phyloP scores from a whole-genome alignment of 768 basidiomycete genomes.

The Daedaleopsis sinensis region DNA sequence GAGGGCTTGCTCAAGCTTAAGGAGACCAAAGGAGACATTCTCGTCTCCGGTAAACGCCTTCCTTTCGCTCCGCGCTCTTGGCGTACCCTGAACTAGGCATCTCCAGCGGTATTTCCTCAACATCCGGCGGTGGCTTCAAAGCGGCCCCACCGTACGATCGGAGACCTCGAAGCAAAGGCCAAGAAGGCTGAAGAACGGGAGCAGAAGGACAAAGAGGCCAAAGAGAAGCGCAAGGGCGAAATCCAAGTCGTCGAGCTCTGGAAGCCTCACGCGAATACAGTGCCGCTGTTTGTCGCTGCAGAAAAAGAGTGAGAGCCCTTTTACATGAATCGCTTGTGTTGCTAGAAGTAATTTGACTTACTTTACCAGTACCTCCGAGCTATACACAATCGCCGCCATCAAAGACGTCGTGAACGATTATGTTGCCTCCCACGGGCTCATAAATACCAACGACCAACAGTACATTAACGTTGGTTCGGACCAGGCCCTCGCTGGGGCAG shows the following conservation, averaged over 20 bases:
- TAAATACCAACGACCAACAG: constrained; percentile 66
- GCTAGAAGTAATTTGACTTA: not conserved
- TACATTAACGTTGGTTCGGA: constrained; percentile 69
- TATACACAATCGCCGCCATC: constrained; percentile 63
- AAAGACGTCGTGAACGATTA: constrained; percentile 63
- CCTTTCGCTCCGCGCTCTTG: not conserved
- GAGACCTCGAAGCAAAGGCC: constrained; percentile 64
- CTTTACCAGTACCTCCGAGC: constrained; percentile 45
- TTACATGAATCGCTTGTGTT: not conserved
- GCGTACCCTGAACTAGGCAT: constrained; percentile 1
- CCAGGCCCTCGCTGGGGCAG: constrained; percentile 31
- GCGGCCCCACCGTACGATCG: constrained; percentile 55
- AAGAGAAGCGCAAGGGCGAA: constrained; percentile 46
- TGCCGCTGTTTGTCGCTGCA: constrained; percentile 63
- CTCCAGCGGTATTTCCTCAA: constrained; percentile 50
- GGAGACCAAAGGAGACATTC: constrained; percentile 52
- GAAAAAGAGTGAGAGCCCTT: constrained; percentile 57
- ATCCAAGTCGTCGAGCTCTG: constrained; percentile 69
- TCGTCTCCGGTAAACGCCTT: constrained; percentile 37
- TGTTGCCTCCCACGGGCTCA: constrained; percentile 58
- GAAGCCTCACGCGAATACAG: constrained; percentile 67
- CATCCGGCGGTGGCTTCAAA: constrained; percentile 64
- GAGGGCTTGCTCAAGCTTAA: constrained; percentile 74
- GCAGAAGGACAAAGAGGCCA: constrained; percentile 49
- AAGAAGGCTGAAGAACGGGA: constrained; percentile 62